phyloP scores from a whole-genome alignment of 2,329 filamentous ascomycete species.

The Talaromyces piceae region DNA sequence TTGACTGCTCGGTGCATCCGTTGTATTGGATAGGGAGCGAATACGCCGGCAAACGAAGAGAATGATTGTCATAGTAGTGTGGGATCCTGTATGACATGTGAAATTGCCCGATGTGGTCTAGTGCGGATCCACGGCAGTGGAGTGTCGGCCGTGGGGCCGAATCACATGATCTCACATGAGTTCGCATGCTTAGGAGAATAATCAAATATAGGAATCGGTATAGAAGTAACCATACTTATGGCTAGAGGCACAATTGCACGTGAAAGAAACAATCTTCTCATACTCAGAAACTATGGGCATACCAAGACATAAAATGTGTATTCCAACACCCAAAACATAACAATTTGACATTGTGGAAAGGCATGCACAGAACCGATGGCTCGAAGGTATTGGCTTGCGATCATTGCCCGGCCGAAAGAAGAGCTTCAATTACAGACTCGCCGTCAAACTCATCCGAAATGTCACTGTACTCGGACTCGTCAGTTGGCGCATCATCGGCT shows the following conservation, averaged over 20 bases:
- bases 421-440: constrained; percentile 8
- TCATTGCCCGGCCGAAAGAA: background rate
- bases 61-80: background rate
- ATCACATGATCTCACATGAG: background rate
- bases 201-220: no score
- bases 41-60: no score
- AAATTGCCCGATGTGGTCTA: background rate
- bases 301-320: no score
- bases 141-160: background rate
- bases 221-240: no score
- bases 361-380: no score
- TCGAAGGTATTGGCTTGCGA: background rate
- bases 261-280: no score
- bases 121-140: background rate
- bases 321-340: background rate
- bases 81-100: background rate
- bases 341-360: background rate
- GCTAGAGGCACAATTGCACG: no score
- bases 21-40: no score
- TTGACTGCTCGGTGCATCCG: background rate
- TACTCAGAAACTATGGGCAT: no score
- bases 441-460: constrained; percentile 17
- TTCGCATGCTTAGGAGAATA: background rate
- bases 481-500: constrained; percentile 8
- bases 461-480: constrained; percentile 25